Percentiles rank a stretch among this genome's conserved stretches.
Evolutionary conservation across 2,329 filamentous ascomycete genomes (phyloP).

Genomic region (Aspergillus tubingensis): DNA sequence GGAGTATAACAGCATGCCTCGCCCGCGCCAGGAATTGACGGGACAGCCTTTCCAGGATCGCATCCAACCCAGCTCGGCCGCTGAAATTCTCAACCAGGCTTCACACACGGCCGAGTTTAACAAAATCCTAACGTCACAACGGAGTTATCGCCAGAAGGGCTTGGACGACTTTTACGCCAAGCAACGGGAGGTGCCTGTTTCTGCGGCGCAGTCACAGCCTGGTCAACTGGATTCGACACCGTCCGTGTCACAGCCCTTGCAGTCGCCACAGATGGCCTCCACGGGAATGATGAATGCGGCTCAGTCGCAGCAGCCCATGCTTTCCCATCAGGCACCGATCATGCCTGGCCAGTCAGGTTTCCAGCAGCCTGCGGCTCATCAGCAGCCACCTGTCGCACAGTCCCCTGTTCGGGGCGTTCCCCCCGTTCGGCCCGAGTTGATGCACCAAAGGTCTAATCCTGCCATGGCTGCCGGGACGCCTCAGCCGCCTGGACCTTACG

Average conservation of each 20-base stretch:
- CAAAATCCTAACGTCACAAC: constrained; percentile 76
- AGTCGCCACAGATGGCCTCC: constrained; percentile 40
- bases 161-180: constrained; percentile 80
- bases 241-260: constrained; percentile 42
- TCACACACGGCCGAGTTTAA: constrained; percentile 90
- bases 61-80: constrained; percentile 71
- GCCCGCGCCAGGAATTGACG: constrained; percentile 84
- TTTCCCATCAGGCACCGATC: constrained; percentile 48
- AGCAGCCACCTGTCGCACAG: constrained; percentile 55
- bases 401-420: constrained; percentile 72
- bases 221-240: constrained; percentile 37
- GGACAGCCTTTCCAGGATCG: constrained; percentile 87
- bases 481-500: constrained; percentile 49
- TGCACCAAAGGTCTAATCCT: constrained; percentile 66
- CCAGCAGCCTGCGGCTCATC: constrained; percentile 59
- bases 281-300: constrained; percentile 37
- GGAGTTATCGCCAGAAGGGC: constrained; percentile 76
- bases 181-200: constrained; percentile 73
- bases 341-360: constrained; percentile 61
- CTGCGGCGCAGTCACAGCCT: constrained; percentile 38
- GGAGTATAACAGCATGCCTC: constrained; percentile 81
- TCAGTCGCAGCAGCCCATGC: constrained; percentile 38
- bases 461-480: constrained; percentile 54
- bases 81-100: constrained; percentile 82
- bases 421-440: constrained; percentile 61